Base-by-base conservation (phyloP, 2,329 filamentous ascomycete genomes). In the Diplodia intermedia region DNA sequence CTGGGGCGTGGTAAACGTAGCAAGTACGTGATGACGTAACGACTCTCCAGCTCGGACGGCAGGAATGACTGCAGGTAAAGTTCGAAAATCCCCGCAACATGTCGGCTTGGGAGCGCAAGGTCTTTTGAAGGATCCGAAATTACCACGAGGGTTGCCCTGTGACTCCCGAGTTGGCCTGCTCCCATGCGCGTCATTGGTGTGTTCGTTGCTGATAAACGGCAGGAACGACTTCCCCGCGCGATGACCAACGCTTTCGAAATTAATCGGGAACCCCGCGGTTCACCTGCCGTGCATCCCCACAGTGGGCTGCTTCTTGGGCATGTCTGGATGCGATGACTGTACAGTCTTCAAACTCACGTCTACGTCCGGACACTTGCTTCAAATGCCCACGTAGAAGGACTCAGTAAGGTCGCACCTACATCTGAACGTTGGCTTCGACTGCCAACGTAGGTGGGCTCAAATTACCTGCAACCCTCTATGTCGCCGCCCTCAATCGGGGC, bases 181-280 rank as follows among this genome's bases (percentile, higher is more conserved):
- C 15, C 14, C 29, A 36, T 36, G n/a, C 4, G 26, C 29, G 60
- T 18, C 43, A 63, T 63, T 53, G 60, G 60, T 11, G 60, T 38
- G 31, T 18, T 63, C 26, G n/a, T 26, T 63, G 60, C 60, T 63
- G 43, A 63, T 63, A 26, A 63, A 63, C 12, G 55, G 23, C 55
- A 43, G 33, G 47, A 18, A 14, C 11, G 5, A 29, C 31, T 63
- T 63, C 60, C 60, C 60, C 60, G 60, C 60, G 43, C 60, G 60
- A 63, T 63, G 47, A 63, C 29, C 31, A 63, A 63, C 47, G 20
- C n/a, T 40, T 63, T 26, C 43, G 2, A 36, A 20, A 55, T 31
- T 4, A 3, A 26, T 26, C 26, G 26, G 26, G 26, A 26, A 26
- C 26, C 26, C 26, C 26, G 26, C 9, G 33, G 9, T 36, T 36